Percentiles rank a stretch among this genome's conserved stretches.
phyloP scores from a whole-genome alignment of 139 green algal genomes.

The Coelastrella sp. region DNA sequence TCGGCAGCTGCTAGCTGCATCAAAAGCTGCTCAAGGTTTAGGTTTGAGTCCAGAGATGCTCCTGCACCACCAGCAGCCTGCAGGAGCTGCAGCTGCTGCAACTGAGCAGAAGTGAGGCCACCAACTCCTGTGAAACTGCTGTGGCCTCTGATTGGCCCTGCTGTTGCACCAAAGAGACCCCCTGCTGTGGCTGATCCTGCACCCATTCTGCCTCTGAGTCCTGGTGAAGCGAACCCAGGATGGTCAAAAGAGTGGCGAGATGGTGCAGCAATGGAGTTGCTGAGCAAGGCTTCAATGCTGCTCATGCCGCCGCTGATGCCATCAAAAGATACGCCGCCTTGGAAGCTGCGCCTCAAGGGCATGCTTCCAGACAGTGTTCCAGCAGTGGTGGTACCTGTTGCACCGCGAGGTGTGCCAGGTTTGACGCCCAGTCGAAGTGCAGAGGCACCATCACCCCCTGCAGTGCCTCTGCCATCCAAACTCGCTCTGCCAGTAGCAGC shows the following conservation, averaged over 20 bases:
- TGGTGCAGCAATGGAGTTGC: neutral
- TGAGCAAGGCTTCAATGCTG: slow-evolving; percentile 11
- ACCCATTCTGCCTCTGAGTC: too few species aligned
- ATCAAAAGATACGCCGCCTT: slow-evolving; percentile 23
- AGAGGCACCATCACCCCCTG: neutral
- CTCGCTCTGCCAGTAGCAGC: slow-evolving; percentile 1
- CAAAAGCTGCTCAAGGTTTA: neutral
- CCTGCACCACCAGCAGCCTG: slow-evolving; percentile 10
- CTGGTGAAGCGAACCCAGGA: slow-evolving; percentile 4
- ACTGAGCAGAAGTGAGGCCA: slow-evolving; percentile 7
- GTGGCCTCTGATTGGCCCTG: neutral
- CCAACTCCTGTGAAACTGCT: neutral
- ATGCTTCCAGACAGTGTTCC: neutral
- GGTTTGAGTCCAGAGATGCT: neutral
- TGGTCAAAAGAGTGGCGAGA: slow-evolving; percentile 40
- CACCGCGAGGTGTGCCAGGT: neutral
- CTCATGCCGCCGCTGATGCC: neutral
- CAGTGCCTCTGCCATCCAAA: neutral
- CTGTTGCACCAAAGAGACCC: neutral
- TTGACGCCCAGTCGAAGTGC: neutral
- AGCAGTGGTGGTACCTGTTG: too few species aligned
- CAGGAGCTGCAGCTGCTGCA: slow-evolving; percentile 36
- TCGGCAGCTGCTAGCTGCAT: slow-evolving; percentile 18
- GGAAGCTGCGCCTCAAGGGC: neutral
- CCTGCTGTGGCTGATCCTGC: too few species aligned